phyloP scores from a whole-genome alignment of 768 basidiomycete species.

The Antrodiella citrinella region DNA sequence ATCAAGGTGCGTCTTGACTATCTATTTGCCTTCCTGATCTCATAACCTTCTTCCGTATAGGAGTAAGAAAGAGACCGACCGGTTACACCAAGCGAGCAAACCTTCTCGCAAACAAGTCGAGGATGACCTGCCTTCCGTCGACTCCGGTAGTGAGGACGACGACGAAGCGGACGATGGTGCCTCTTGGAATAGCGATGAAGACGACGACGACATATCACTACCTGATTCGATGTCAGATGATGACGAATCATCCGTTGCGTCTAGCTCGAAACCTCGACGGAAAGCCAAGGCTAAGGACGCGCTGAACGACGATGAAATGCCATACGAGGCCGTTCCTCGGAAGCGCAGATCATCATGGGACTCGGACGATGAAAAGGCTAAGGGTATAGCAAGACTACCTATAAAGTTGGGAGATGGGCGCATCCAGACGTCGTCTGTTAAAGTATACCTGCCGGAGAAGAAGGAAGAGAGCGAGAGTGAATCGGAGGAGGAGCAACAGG shows the following conservation, averaged over 20 bases:
- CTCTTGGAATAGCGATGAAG: conserved; percentile 29
- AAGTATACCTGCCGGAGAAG: conserved; percentile 19
- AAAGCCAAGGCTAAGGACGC: conserved; percentile 12
- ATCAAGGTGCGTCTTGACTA: conserved; percentile 46
- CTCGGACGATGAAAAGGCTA: conserved; percentile 36
- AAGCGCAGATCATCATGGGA: conserved; percentile 40
- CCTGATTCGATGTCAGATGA: conserved; percentile 28
- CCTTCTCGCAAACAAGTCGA: conserved; percentile 36
- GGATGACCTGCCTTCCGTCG: conserved; percentile 61
- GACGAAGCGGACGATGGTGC: conserved; percentile 40
- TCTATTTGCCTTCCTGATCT: conserved; percentile 4
- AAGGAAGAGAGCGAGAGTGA: conserved; percentile 30
- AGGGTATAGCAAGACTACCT: conserved; percentile 58
- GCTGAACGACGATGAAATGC: conserved; percentile 60
- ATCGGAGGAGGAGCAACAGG: conserved; percentile 19
- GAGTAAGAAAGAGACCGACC: conserved; percentile 78
- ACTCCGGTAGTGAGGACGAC: conserved; percentile 58
- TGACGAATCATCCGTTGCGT: conserved; percentile 12
- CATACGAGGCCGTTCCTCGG: conserved; percentile 61
- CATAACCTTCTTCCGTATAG: conserved; percentile 30
- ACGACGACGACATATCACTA: conserved; percentile 21
- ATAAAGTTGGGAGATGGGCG: conserved; percentile 83
- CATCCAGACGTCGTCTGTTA: conserved; percentile 50
- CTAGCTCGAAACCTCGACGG: conserved; percentile 7
- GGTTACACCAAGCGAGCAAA: conserved; percentile 60